These are phyloP conservation scores for Plectosphaerella cucumerina DNA, from an alignment of 2,329 filamentous ascomycete genomes.

Conservation along the genomic window DNA sequence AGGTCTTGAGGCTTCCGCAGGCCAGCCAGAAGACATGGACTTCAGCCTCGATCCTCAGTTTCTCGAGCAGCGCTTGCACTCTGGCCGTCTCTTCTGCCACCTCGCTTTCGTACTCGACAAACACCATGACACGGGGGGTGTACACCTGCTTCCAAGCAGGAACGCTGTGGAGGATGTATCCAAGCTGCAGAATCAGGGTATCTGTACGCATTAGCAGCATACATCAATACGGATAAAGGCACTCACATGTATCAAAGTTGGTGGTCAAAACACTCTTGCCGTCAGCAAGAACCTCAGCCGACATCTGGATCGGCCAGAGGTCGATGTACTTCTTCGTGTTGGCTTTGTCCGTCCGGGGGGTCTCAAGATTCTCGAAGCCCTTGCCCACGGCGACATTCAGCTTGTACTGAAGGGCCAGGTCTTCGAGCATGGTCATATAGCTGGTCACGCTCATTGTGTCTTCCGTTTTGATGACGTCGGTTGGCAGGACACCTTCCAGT, in stretches of 20 bases:
- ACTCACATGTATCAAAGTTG: conserved; percentile 84
- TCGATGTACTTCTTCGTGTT: conserved; percentile 77
- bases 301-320: conserved; percentile 92
- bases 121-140: conserved; percentile 72
- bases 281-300: conserved; percentile 70
- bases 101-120: conserved; percentile 84
- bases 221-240: neutral
- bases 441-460: conserved; percentile 64
- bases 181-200: conserved; percentile 79
- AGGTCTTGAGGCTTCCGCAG: conserved; percentile 65
- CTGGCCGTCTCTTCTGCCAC: conserved; percentile 73
- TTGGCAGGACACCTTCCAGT: conserved; percentile 58
- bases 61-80: conserved; percentile 71
- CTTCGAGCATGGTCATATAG: conserved; percentile 80
- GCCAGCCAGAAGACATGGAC: conserved; percentile 80
- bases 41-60: conserved; percentile 75
- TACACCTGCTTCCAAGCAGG: conserved; percentile 75
- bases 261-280: conserved; percentile 70
- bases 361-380: conserved; percentile 72
- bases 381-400: conserved; percentile 83
- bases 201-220: conserved; percentile 31
- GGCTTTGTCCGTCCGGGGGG: conserved; percentile 55
- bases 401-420: conserved; percentile 70
- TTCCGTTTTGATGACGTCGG: conserved; percentile 65
- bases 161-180: conserved; percentile 79